Base-by-base conservation (phyloP, 192 early-diverging fungal species). In the Rhizoclosmatium globosum region DNA sequence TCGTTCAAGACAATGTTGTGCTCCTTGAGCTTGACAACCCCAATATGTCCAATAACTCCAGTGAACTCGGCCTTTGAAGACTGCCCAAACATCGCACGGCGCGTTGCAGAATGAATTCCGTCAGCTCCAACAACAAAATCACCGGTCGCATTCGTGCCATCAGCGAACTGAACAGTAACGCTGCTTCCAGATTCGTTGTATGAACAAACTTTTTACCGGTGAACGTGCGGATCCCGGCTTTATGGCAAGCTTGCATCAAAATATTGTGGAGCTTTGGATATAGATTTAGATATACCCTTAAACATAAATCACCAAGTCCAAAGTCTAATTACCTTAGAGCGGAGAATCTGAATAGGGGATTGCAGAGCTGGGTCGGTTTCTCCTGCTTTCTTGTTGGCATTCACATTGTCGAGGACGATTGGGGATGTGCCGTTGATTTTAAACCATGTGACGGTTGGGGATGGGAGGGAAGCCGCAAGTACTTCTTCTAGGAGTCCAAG, bases 401-500 rank as follows among this genome's bases (percentile, higher is more conserved):
- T n/a, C n/a, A n/a, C n/a, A 13, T 19, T 4, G 38, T 70, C 45
- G 43, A 48, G 45, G 11, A 13, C 31, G 21, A 19, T 31, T 43
- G 13, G 38, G 19, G 21, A 21, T 6, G 15, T 19, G 38, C 64
- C 19, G 19, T 19, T 23, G 23, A 66, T 41, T 66, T 23, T 66
- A 41, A 9, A 13, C 9, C 13, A 57, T 11, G 56, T 57, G 56
- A 57, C n/a, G 56, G 56, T 13, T 57, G 56, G 11, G 11, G 19
- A 11, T 13, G n/a, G 45, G 38, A 47, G 4, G 53, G 60, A 57
- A 21, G 4, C n/a, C 9, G 6, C 46, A 15, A 9, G 7, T 17
- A 78, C 19, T 9, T n/a, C 76, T 11, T 74, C 68, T 19, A 78
- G 43, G 13, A 78, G n/a, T 19, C 76, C 76, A 11, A 78, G 45